phyloP scores from a whole-genome alignment of 106 monocot species.

The Phalaenopsis aphrodite region DNA sequence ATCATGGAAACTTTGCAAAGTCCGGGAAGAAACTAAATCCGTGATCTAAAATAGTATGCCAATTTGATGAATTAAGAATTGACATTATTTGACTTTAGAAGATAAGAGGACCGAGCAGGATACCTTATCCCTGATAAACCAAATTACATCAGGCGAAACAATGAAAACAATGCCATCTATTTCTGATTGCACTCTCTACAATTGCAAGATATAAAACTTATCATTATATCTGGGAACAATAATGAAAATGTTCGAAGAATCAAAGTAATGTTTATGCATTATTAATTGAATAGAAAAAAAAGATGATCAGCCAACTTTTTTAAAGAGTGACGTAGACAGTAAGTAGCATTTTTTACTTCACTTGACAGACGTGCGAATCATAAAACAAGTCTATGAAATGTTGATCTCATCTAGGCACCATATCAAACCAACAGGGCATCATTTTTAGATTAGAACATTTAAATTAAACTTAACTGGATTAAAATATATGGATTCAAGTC shows the following conservation, averaged over 20 bases:
- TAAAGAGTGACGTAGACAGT: background rate
- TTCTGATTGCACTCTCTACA: slow-evolving; percentile 58
- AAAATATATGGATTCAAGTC: too few relatives aligned
- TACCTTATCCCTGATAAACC: slow-evolving; percentile 72
- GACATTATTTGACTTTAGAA: background rate
- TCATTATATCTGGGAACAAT: background rate
- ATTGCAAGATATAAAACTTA: background rate
- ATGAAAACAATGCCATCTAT: slow-evolving; percentile 46
- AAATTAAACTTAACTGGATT: too few relatives aligned
- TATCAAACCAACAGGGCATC: too few relatives aligned
- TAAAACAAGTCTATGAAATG: too few relatives aligned
- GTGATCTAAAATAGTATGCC: slow-evolving; percentile 29
- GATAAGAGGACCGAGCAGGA: background rate
- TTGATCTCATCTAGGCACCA: too few relatives aligned
- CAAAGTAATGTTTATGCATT: background rate
- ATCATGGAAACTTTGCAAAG: slow-evolving; percentile 28
- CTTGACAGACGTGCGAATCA: background rate
- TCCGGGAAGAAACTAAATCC: slow-evolving; percentile 31
- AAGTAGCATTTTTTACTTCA: background rate
- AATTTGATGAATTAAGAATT: background rate
- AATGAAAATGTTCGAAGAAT: background rate
- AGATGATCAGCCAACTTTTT: background rate
- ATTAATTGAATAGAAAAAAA: background rate
- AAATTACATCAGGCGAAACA: slow-evolving; percentile 70
- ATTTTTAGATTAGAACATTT: too few relatives aligned